Percentiles rank a stretch among this genome's conserved stretches.
phyloP scores from a whole-genome alignment of 1,284 basidiomycete species.

The Rhodotorula sp. region DNA sequence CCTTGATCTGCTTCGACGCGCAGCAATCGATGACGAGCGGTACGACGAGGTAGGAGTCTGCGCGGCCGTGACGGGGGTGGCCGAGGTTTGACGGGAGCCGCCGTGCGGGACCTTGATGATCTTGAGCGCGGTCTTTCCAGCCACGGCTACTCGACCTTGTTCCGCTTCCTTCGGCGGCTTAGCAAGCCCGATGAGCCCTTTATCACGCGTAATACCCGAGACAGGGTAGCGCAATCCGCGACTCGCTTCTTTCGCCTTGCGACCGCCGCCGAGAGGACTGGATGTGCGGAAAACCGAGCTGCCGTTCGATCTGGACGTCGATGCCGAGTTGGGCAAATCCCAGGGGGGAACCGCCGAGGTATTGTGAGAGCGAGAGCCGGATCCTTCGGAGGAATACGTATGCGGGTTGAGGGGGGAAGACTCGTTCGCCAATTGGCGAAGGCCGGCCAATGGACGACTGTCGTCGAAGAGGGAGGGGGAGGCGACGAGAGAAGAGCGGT shows the following conservation, averaged over 20 bases:
- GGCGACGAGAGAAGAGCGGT: constrained; percentile 10
- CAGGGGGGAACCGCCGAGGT: background rate
- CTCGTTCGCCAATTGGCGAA: constrained; percentile 2
- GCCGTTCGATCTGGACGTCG: background rate
- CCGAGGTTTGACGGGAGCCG: background rate
- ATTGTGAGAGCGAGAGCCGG: background rate
- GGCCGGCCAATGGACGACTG: background rate
- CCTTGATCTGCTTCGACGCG: constrained; percentile 17
- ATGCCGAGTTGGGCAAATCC: background rate
- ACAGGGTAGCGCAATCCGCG: constrained; percentile 17
- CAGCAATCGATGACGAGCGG: constrained; percentile 5
- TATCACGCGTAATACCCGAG: constrained; percentile 12
- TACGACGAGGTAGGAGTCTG: background rate
- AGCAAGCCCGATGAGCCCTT: constrained; percentile 34
- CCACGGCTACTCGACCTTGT: constrained; percentile 31
- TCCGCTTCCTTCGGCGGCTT: constrained; percentile 25
- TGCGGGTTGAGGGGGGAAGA: constrained; percentile 5
- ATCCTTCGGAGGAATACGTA: background rate
- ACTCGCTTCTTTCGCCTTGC: constrained; percentile 27
- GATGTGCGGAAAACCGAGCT: background rate
- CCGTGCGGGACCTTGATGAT: constrained; percentile 34
- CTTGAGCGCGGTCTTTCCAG: constrained; percentile 30
- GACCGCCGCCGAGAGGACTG: constrained; percentile 16
- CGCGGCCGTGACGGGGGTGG: background rate
- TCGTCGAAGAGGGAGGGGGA: constrained; percentile 12